Base-by-base conservation (phyloP, 2,329 filamentous ascomycete genomes). In the Monilinia fructigena region DNA sequence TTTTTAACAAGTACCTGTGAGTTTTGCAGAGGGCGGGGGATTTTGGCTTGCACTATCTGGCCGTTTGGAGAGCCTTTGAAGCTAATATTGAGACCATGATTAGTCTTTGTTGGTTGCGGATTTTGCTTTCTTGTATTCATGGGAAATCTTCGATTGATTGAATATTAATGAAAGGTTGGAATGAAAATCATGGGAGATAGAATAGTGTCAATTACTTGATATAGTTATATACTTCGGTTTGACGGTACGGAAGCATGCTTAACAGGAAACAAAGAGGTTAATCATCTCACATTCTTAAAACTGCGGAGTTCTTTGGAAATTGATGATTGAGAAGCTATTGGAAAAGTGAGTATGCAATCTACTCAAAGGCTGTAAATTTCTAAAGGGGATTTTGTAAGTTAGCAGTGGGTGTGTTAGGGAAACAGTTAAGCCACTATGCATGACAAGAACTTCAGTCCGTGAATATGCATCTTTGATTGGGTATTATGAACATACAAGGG, bases 1-100 rank as follows among this genome's bases (percentile, higher is more conserved):
- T 79, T 65, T 65, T 81, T 81, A 72, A 90, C 72, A 28, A 86
- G 80, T 61, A 89, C 86, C 69, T 88, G 42, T 12, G 53, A 50
- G 28, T n/a, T 55, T 18, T 28, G 16, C 16, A 28, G 35, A 10
- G 28, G 23, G 12, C 45, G 40, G 4, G 63, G 40, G 26, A 52
- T 56, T 5, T 45, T 23, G 12, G 20, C 23, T 26, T 56, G 42
- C 45, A 65, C 26, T 8, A 56, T 58, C 2, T 56, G 31, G 7
- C 54, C 63, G 7, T 18, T 58, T 26, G 52, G 23, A 6, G 63
- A 56, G 18, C 54, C 63, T 58, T 56, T 65, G 54, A 58, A 65
- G 31, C 54, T 31, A 38, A 58, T 45, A 42, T 56, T 58, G 54
- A 50, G 31, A 52, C 28, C 31, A 58, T 20, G 45, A 47, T 47